Base-by-base conservation (phyloP, 2,329 filamentous ascomycete genomes). In the Microdochium bolleyi region DNA sequence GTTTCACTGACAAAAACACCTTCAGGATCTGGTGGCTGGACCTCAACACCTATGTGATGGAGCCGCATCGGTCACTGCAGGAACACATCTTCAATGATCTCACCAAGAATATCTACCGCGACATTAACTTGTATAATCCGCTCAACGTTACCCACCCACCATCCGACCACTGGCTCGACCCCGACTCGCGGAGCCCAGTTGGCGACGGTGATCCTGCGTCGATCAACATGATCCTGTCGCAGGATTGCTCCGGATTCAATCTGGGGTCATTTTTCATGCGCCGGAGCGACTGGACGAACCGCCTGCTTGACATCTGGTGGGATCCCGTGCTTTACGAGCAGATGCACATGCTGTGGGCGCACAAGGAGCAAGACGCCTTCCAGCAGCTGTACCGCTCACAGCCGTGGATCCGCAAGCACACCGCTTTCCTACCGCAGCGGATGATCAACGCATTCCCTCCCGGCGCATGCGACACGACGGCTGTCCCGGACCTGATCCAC, bases 1-100 rank as follows among this genome's bases (percentile, higher is more conserved):
- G 24, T 49, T 11, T 46, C n/a, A 14, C 41, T 38, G n/a, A 50
- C 27, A n/a, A 22, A 24, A 19, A 44, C 34, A 51, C 21, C 52
- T 56, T n/a, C 65, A 96, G 92, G 92, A 94, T 99, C 64, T 99
- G 94, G 94, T 99, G 94, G 92, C 78, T 99, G 54, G 94, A 99
- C 69, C 82, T 97, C 38, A 95, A 96, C 73, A 99, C 94, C 2
- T 95, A 92, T 71, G 86, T 99, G 68, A 99, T 99, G 94, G 94
- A 99, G 67, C 90, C 91, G 3, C 85, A 83, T 21, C 89, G 91
- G 69, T 96, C 92, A 10, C 79, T 99, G 21, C 92, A 97, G 67
- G 78, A 80, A 46, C 92, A 99, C 69, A 83, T 99, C 61, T 96
- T 99, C 77, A 83, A 92, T 68, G 71, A 88, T 56, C 79, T 99